A percentile compares a stretch with the other conserved stretches of the same genome.
phyloP scores from a whole-genome alignment of 305 asterid species.

The Solanum aculeatissimum region DNA sequence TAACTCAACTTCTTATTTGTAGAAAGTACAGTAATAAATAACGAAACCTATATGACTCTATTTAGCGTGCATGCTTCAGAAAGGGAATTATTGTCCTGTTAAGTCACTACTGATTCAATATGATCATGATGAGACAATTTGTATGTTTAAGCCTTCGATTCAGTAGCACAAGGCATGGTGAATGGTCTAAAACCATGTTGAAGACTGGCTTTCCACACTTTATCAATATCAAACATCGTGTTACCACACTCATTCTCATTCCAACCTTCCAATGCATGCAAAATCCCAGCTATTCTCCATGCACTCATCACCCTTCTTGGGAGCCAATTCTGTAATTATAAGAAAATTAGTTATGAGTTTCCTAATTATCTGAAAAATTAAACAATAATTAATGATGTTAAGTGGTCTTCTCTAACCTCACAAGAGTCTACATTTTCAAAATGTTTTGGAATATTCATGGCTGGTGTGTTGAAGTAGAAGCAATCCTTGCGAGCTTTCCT shows the following conservation, averaged over 20 bases:
- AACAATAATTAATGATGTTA: background rate
- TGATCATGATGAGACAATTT: background rate
- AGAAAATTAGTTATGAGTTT: background rate
- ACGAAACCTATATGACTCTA: background rate
- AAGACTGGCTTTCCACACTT: slow-evolving; percentile 57
- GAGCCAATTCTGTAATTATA: slow-evolving; percentile 52
- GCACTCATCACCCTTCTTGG: slow-evolving; percentile 78
- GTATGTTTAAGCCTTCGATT: background rate
- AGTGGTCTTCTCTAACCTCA: slow-evolving; percentile 33
- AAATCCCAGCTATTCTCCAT: slow-evolving; percentile 58
- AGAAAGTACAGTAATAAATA: background rate
- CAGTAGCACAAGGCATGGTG: background rate
- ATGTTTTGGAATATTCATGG: slow-evolving; percentile 61
- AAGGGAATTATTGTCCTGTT: background rate
- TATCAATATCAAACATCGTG: slow-evolving; percentile 35
- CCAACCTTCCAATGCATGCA: slow-evolving; percentile 70
- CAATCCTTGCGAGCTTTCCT: slow-evolving; percentile 58
- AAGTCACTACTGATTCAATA: background rate
- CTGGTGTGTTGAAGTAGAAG: slow-evolving; percentile 45
- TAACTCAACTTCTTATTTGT: background rate
- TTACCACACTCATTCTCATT: slow-evolving; percentile 66
- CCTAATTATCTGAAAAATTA: background rate
- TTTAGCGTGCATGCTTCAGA: background rate
- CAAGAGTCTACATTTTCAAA: slow-evolving; percentile 76
- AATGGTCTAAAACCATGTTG: slow-evolving; percentile 53